Evolutionary conservation across 2,329 filamentous ascomycete species (phyloP), one percentile per base, ranked within the genome.

Genomic region (Claviceps paspali): DNA sequence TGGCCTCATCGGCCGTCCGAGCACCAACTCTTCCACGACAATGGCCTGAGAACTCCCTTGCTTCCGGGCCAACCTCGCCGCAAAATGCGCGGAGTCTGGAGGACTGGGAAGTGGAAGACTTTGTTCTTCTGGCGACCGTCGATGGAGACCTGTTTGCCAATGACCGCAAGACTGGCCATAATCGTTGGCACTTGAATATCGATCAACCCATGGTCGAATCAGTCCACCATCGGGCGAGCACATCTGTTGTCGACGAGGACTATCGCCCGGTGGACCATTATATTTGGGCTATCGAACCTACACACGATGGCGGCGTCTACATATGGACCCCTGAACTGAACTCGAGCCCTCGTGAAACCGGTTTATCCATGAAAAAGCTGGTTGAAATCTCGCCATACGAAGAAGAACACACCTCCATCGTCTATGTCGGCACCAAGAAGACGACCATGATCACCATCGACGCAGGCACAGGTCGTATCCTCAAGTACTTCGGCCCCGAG

Each of bases 101-200:
- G 75, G 88, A 95, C 67, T 96, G 88, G 88, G 85, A 95, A 82
- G 87, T 95, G 66, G 88, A 96, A 83, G 87, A 96, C 70, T 93
- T 95, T 75, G 83, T 96, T 67, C 84, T 98, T 70, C 71, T 98
- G 82, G 88, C 91, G 83, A 96, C 91, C 74, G 83, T 96, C 76
- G 87, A 96, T 70, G 91, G 91, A 70, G 83, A 85, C 58, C 76
- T 96, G 53, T 83, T 94, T 65, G 87, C 88, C 57, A 78, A 78
- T 60, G 85, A 95, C 65, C 76, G 91, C 52, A 82, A 79, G 56
- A 91, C 82, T 36, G 91, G 91, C 49, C 71, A 79, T 45, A 71
- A 81, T 49, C 80, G 79, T 55, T 96, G 91, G 91, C 79, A 82
- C 52, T 70, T 94, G 43, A 76, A 85, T 58, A 76, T 82, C 43